These are phyloP conservation scores for Candida insectalens DNA, from an alignment of 805 yeast species.

Conservation along the genomic window DNA sequence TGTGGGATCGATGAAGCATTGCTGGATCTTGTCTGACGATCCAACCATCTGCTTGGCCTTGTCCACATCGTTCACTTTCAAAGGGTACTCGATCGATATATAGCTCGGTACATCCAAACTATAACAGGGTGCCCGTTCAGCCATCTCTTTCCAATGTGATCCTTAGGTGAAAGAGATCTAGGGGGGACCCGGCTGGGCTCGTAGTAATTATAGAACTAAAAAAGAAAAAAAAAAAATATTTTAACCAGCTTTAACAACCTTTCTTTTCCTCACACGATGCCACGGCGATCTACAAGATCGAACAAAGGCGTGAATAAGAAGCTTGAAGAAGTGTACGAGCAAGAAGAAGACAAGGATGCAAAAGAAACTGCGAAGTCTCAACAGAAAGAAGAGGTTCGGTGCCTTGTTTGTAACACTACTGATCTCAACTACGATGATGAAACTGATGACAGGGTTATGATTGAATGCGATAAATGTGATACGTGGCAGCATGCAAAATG, in stretches of 20 bases:
- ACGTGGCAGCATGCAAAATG: conserved; percentile 70
- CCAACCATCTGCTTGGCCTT: conserved; percentile 66
- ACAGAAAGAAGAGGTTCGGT: conserved; percentile 29
- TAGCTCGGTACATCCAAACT: conserved; percentile 68
- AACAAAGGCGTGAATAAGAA: conserved; percentile 6
- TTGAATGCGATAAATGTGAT: conserved; percentile 55
- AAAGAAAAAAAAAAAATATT: too few species aligned
- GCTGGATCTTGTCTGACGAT: conserved; percentile 36
- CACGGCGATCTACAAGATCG: conserved; percentile 4
- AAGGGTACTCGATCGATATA: conserved; percentile 70
- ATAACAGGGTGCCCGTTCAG: conserved; percentile 18
- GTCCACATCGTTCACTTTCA: conserved; percentile 51
- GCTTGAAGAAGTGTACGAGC: conserved; percentile 6
- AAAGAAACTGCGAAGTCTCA: conserved; percentile 6
- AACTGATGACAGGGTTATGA: conserved; percentile 43
- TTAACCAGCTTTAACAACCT: too few species aligned
- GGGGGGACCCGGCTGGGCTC: too few species aligned
- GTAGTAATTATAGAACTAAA: too few species aligned
- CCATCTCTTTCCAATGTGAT: too few species aligned
- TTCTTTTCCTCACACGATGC: too few species aligned
- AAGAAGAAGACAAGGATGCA: conserved; percentile 7
- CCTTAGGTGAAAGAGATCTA: too few species aligned
- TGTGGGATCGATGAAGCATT: conserved; percentile 30
- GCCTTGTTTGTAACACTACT: conserved; percentile 53
- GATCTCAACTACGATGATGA: conserved; percentile 50